Evolutionary conservation across 2,329 filamentous ascomycete genomes (phyloP).

Genomic region (Metarhizium anisopliae): DNA sequence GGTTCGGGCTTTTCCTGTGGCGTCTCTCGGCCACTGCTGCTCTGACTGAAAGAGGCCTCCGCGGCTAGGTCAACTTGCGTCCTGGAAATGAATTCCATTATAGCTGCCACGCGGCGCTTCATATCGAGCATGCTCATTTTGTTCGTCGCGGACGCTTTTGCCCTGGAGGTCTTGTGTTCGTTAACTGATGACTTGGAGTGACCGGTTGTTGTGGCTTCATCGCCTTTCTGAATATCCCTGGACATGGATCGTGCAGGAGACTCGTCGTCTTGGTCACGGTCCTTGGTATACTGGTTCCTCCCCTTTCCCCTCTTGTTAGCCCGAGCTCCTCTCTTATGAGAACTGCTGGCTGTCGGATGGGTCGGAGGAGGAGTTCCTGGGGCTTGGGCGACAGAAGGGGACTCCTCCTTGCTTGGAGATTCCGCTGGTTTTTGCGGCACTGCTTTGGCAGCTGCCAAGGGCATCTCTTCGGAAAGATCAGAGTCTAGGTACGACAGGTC

Average conservation of each 20-base stretch:
- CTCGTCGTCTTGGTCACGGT: constrained; percentile 52
- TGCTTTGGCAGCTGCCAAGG: constrained; percentile 32
- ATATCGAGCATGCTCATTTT: constrained; percentile 83
- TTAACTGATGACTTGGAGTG: constrained; percentile 27
- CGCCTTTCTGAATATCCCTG: constrained; percentile 35
- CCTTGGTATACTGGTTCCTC: constrained; percentile 76
- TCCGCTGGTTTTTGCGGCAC: constrained; percentile 20
- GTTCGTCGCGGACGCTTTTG: constrained; percentile 43
- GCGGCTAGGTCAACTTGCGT: constrained; percentile 81
- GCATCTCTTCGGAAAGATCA: constrained; percentile 61
- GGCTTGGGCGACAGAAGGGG: constrained; percentile 17
- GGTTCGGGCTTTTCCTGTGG: constrained; percentile 26
- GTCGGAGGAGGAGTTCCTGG: constrained; percentile 34
- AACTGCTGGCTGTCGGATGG: constrained; percentile 34
- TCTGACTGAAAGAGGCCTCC: constrained; percentile 40
- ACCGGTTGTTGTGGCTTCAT: constrained; percentile 21
- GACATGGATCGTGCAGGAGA: constrained; percentile 49
- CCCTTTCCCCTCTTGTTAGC: constrained; percentile 60
- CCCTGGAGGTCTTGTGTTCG: constrained; percentile 45
- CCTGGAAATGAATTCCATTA: constrained; percentile 82
- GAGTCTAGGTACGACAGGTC: constrained; percentile 43
- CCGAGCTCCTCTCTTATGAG: constrained; percentile 51
- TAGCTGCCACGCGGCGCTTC: constrained; percentile 72
- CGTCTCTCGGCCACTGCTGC: constrained; percentile 22
- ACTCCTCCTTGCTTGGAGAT: constrained; percentile 20